Percentiles rank a stretch among this genome's conserved stretches.
phyloP scores from a whole-genome alignment of 768 basidiomycete species.

The Candolleomyces efflorescens region DNA sequence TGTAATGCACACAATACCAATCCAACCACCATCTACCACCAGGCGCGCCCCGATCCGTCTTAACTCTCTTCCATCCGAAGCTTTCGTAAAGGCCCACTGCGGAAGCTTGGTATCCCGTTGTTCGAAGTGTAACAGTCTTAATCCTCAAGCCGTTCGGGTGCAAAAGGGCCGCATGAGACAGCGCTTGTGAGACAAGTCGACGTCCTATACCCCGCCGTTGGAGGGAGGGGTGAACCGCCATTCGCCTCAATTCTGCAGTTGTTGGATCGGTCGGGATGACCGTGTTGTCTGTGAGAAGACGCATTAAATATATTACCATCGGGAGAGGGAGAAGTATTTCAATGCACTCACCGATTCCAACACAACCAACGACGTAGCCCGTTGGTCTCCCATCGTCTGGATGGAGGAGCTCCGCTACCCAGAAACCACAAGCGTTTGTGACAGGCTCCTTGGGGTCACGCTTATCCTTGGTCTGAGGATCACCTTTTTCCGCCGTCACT shows the following conservation, averaged over 20 bases:
- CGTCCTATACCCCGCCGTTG: slow-evolving; percentile 13
- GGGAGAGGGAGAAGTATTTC: too few species aligned
- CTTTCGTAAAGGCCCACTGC: slow-evolving; percentile 14
- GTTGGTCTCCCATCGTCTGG: not conserved
- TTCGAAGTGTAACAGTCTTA: slow-evolving; percentile 10
- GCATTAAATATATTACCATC: too few species aligned
- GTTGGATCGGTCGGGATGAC: not conserved
- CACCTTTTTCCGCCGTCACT: not conserved
- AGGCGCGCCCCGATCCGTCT: too few species aligned
- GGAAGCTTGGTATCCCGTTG: slow-evolving; percentile 10
- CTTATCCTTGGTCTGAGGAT: not conserved
- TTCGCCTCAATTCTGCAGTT: slow-evolving; percentile 12
- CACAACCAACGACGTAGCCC: not conserved
- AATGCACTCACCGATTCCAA: not conserved
- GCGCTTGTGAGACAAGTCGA: slow-evolving; percentile 5
- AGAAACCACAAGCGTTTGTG: not conserved
- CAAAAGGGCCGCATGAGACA: slow-evolving; percentile 7
- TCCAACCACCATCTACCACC: too few species aligned
- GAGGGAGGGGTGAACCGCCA: slow-evolving; percentile 14
- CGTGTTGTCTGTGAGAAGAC: not conserved
- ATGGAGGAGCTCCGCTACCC: not conserved
- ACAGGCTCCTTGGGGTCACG: too few species aligned
- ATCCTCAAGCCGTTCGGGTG: not conserved
- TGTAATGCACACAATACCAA: too few species aligned
- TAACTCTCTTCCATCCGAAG: slow-evolving; percentile 14